Conservation (phyloP, 2,329 filamentous ascomycete species). For the Cladophialophora exuberans region DNA sequence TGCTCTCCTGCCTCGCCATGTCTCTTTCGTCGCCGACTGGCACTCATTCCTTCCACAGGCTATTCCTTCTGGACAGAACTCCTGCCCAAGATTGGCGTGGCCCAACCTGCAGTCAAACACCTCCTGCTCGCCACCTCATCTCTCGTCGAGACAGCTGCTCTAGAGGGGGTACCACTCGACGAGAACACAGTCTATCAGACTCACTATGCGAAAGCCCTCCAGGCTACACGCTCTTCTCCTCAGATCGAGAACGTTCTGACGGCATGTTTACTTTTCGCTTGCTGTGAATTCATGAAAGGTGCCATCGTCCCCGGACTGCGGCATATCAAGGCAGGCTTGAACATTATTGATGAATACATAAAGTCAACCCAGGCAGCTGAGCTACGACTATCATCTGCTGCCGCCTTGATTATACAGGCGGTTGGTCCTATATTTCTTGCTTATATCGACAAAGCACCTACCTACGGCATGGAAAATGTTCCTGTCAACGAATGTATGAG, state of each 20-base stretch:
- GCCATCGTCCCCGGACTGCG: conserved; percentile 11
- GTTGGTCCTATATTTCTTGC: conserved; percentile 24
- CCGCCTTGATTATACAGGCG: conserved; percentile 15
- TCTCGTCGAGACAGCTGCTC: conserved; percentile 14
- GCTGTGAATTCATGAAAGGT: conserved; percentile 26
- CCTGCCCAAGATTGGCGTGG: conserved; percentile 23
- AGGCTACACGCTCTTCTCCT: conserved; percentile 23
- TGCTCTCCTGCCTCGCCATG: not conserved
- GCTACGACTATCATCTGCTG: conserved; percentile 2
- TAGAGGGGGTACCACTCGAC: conserved; percentile 17
- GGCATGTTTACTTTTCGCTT: conserved; percentile 28
- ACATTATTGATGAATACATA: conserved; percentile 26
- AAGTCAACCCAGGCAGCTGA: conserved; percentile 7
- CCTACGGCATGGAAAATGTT: conserved; percentile 22
- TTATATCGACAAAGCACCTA: conserved; percentile 27
- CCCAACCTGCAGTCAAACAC: conserved; percentile 22
- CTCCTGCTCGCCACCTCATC: conserved; percentile 25
- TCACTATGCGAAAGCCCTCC: conserved; percentile 27
- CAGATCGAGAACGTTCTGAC: conserved; percentile 23
- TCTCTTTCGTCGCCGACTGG: not conserved
- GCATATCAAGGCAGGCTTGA: conserved; percentile 22
- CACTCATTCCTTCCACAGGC: conserved; percentile 12
- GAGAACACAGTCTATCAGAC: conserved; percentile 22
- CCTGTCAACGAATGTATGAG: conserved; percentile 9
- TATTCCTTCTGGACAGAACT: conserved; percentile 27